Base-by-base conservation (phyloP, 768 basidiomycete species). In the Fibroporia radiculosa region DNA sequence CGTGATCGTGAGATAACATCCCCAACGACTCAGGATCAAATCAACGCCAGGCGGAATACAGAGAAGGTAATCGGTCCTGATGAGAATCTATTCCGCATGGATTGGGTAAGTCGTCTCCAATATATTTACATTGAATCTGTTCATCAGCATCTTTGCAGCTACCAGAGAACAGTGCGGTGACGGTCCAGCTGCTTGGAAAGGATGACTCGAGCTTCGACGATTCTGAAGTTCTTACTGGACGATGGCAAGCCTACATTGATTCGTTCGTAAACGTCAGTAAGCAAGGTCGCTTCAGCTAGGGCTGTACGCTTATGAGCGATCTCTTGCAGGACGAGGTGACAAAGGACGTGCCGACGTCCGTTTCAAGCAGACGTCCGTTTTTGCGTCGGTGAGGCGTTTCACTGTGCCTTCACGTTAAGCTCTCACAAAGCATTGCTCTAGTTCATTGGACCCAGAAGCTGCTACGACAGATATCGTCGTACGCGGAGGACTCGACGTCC, bases 241-340 rank as follows among this genome's bases (percentile, higher is more conserved):
- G 86, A 31, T 91, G 87, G 87, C 82, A 87, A 52, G 66, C 75
- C 0, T 90, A 90, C 58, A 75, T 90, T 43, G 82, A 87, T 42
- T 78, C 84, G 0, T 90, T 76, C 58, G 80, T 84, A 45, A 77
- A 79, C 47, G 78, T 87, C 54, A 8, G 74, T 56, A 14, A 22
- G 44, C 47, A 12, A 16, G 1, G 33, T 33, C 2, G 23, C 12
- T n/a, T n/a, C n/a, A n/a, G 31, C 22, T 28, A 7, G 19, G 8
- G 7, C 34, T 35, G 10, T 18, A 18, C 26, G 26, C 37, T 35
- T 25, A 32, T 32, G 44, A 18, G 41, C 35, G 18, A 40, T 22
- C 27, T 8, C 28, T 32, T 31, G n/a, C 49, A 86, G 84, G 71
- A 67, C 24, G 75, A 77, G 44, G 63, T 66, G n/a, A 78, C 80